phyloP scores from a whole-genome alignment of 75 land plant genomes.

The Pinus tabuliformis region DNA sequence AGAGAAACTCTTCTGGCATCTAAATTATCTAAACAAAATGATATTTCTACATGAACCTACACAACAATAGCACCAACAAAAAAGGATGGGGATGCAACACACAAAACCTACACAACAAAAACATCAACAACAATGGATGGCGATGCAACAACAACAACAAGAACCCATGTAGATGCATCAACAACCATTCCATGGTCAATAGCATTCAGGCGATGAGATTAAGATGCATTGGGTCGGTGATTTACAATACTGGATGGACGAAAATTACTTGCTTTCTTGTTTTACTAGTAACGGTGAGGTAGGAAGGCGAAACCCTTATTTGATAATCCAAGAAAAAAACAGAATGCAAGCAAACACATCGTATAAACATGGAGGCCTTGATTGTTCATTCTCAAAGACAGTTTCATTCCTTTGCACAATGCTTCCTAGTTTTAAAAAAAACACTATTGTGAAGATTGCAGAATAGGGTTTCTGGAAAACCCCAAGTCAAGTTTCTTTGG shows the following conservation, averaged over 20 bases:
- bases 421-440: neutral
- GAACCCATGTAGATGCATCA: neutral
- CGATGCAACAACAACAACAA: constrained; percentile 20
- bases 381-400: neutral
- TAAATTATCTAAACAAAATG: too few relatives aligned
- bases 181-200: neutral
- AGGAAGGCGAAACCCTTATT: neutral
- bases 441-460: too few relatives aligned
- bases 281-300: constrained; percentile 18
- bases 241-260: constrained; percentile 34
- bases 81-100: too few relatives aligned
- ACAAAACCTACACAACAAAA: neutral
- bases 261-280: constrained; percentile 13
- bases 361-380: neutral
- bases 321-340: neutral
- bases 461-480: too few relatives aligned
- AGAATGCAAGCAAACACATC: too few relatives aligned
- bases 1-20: too few relatives aligned
- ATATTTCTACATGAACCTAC: too few relatives aligned
- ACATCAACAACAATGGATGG: constrained; percentile 10
- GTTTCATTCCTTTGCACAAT: neutral
- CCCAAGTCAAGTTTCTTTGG: too few relatives aligned
- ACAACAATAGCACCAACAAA: too few relatives aligned
- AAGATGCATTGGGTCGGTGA: constrained; percentile 29
- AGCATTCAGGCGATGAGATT: constrained; percentile 13